Base-by-base conservation (phyloP, 2,329 filamentous ascomycete species). In the Sporothrix curviconia region DNA sequence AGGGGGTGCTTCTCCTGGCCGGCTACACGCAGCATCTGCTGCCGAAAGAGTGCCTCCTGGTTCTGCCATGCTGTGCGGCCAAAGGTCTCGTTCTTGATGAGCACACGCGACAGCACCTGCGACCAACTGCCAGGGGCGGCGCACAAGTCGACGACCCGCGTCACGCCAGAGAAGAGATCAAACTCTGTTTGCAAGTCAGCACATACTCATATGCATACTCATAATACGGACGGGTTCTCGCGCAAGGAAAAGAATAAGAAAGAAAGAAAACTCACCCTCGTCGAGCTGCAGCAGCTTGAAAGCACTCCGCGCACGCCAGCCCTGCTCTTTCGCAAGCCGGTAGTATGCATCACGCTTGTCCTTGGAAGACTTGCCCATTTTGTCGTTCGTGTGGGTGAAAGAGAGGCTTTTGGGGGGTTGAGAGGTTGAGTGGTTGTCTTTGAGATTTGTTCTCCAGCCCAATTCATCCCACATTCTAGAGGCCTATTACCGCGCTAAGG, bases 321-420 rank as follows among this genome's bases (percentile, higher is more conserved):
- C 95, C 77, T 99, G 94, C 72, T 99, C 94, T 75, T 99, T 99
- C 17, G 94, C 94, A 8, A 99, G 87, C 55, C 94, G 84, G 69
- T 99, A 99, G 75, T 99, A 99, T 46, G 92, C 92, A 71, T 99
- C 94, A 55, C 94, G 89, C 75, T 99, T 99, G 70, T 99, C 94
- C 73, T 99, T 99, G 49, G 92, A 97, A 1, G 94, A 96, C 71
- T 97, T 97, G 1, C 92, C 92, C 92, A 96, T 72, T 17, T 12
- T 59, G 44, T 25, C 15, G 44, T 12, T n/a, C 2, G 34, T 6
- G 4, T 14, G 34, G 14, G 47, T 37, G 3, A 11, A 11, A 2
- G 12, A 8, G 9, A 14, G 30, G 4, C 7, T 9, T 36, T 37
- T 11, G 24, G n/a, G 15, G 15, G 30, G 12, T 6, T 9, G 3